Percentiles rank a stretch among this genome's conserved stretches.
These are phyloP conservation scores for Suillus fuscotomentosus DNA, from an alignment of 768 basidiomycete genomes.

Conservation along the genomic window DNA sequence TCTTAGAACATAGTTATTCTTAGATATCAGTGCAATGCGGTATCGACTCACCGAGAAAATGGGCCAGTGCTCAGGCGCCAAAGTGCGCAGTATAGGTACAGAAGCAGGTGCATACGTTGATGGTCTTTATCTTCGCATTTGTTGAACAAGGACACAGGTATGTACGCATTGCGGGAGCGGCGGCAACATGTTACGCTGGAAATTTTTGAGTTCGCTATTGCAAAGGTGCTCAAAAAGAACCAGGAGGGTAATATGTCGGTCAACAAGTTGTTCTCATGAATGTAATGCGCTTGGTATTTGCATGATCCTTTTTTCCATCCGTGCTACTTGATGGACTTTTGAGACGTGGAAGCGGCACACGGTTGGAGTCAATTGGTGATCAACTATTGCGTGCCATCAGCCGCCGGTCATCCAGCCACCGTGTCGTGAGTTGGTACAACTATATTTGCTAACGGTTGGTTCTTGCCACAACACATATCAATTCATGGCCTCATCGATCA, in stretches of 20 bases:
- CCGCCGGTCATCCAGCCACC: neutral
- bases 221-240: constrained; percentile 97
- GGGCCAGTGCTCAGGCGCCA: constrained; percentile 98
- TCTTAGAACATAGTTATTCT: neutral
- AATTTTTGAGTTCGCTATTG: constrained; percentile 98
- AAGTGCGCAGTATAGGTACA: constrained; percentile 95
- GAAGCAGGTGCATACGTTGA: constrained; percentile 70
- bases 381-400: neutral
- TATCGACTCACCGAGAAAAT: constrained; percentile 99
- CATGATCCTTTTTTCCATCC: neutral
- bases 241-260: constrained; percentile 93
- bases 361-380: neutral
- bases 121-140: neutral
- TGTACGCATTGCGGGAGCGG: constrained; percentile 95
- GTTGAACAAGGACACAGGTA: constrained; percentile 47
- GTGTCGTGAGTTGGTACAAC: neutral
- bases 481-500: neutral
- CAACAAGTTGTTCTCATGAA: constrained; percentile 89
- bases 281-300: neutral
- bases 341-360: too few species aligned
- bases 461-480: neutral
- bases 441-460: neutral
- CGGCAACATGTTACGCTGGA: constrained; percentile 98
- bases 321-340: neutral
- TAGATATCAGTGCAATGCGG: constrained; percentile 98